A percentile compares a stretch with the other conserved stretches of the same genome.
Conservation (phyloP, 2,329 filamentous ascomycete genomes). For the Aspergillus sp. region DNA sequence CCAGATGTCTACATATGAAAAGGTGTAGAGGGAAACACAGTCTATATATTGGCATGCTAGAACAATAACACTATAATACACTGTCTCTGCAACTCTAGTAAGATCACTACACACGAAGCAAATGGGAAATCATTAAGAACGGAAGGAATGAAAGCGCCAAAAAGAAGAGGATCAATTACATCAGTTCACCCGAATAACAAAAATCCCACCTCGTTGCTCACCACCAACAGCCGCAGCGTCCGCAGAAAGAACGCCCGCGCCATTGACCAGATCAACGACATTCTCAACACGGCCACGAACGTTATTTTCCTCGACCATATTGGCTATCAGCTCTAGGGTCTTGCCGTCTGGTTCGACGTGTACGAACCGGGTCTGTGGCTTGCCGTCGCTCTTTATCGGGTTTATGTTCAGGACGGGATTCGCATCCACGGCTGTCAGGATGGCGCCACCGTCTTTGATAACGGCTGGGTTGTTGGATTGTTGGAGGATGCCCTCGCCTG, state of each 20-base stretch:
- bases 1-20: too few relatives aligned
- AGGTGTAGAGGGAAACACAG: too few relatives aligned
- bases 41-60: too few relatives aligned
- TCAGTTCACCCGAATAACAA: conserved; percentile 32
- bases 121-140: too few relatives aligned
- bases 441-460: conserved; percentile 33
- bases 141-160: too few relatives aligned
- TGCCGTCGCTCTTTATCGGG: conserved; percentile 17
- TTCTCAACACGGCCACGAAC: conserved; percentile 34
- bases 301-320: conserved; percentile 35
- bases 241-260: conserved; percentile 33
- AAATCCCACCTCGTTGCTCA: conserved; percentile 29
- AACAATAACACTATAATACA: too few relatives aligned
- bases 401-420: conserved; percentile 22
- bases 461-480: conserved; percentile 34
- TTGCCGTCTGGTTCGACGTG: conserved; percentile 36
- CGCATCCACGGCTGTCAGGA: conserved; percentile 36
- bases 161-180: background rate
- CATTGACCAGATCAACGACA: conserved; percentile 35
- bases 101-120: too few relatives aligned
- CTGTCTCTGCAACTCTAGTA: too few relatives aligned
- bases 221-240: conserved; percentile 30
- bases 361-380: conserved; percentile 35
- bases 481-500: conserved; percentile 33
- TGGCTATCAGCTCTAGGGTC: conserved; percentile 34